Percentiles rank a stretch among this genome's conserved stretches.
Evolutionary conservation across 305 asterid genomes (phyloP).

Genomic region (Striga hermonthica): DNA sequence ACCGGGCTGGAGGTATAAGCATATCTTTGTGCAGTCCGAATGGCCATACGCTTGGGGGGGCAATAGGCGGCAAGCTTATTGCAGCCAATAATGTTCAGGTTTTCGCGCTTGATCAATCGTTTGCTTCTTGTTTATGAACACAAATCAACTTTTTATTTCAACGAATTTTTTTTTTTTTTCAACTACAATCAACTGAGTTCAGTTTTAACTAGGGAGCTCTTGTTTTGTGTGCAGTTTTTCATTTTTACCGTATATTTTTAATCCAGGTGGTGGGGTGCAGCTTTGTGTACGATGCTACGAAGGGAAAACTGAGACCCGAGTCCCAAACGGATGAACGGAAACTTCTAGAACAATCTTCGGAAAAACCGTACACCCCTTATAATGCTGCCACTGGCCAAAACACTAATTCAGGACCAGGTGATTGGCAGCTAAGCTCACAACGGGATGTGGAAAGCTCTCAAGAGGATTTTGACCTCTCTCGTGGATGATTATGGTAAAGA

Average conservation of each 20-base stretch:
- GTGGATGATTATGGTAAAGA: constrained; percentile 41
- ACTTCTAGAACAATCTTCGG: constrained; percentile 33
- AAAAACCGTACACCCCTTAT: constrained; percentile 35
- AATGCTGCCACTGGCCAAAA: constrained; percentile 33
- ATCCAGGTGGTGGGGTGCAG: constrained; percentile 69
- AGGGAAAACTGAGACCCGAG: constrained; percentile 48
- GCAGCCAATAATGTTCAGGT: constrained; percentile 78
- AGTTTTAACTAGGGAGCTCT: not conserved
- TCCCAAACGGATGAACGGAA: constrained; percentile 36
- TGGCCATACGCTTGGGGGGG: constrained; percentile 76
- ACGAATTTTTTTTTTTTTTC: too few relatives aligned
- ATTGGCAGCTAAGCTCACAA: constrained; percentile 49
- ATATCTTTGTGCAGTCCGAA: constrained; percentile 72
- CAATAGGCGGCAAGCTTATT: constrained; percentile 69
- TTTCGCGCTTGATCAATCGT: not conserved
- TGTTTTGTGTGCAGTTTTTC: not conserved
- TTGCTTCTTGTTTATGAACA: too few relatives aligned
- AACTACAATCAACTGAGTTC: too few relatives aligned
- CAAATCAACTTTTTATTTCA: too few relatives aligned
- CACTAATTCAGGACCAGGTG: constrained; percentile 38
- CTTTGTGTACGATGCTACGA: constrained; percentile 56
- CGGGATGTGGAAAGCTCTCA: constrained; percentile 43
- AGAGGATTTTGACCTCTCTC: constrained; percentile 56
- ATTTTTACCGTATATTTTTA: not conserved
- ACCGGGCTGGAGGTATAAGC: constrained; percentile 73